These are phyloP conservation scores for Coniella vitis DNA, from an alignment of 2,329 filamentous ascomycete genomes.

Conservation along the genomic window DNA sequence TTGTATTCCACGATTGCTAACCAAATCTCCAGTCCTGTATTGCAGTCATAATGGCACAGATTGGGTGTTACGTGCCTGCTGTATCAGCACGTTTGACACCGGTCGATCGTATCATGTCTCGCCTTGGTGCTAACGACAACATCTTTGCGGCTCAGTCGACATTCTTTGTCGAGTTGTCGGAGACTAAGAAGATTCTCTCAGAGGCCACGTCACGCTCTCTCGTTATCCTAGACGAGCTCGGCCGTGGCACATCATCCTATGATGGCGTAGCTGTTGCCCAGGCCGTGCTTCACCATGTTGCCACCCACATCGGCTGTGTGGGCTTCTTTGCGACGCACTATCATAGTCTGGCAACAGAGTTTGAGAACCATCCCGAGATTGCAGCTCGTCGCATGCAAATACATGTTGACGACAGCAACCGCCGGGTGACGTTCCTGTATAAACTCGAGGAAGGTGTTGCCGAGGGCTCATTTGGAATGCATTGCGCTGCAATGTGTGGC, in stretches of 20 bases:
- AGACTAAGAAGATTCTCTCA: slow-evolving; percentile 95
- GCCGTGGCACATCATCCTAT: slow-evolving; percentile 89
- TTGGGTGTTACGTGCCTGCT: slow-evolving; percentile 88
- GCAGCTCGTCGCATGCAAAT: slow-evolving; percentile 87
- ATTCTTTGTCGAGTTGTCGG: slow-evolving; percentile 94
- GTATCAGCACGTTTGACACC: slow-evolving; percentile 77
- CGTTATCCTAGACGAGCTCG: slow-evolving; percentile 94
- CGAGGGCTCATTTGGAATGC: slow-evolving; percentile 97
- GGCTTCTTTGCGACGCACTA: slow-evolving; percentile 99
- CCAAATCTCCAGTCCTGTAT: slow-evolving; percentile 63
- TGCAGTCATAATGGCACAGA: slow-evolving; percentile 94
- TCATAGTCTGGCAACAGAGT: slow-evolving; percentile 87
- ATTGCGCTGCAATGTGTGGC: slow-evolving; percentile 97
- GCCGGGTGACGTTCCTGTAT: slow-evolving; percentile 94
- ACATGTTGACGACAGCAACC: slow-evolving; percentile 75
- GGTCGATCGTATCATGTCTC: slow-evolving; percentile 96
- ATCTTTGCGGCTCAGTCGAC: slow-evolving; percentile 97
- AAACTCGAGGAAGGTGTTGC: slow-evolving; percentile 89
- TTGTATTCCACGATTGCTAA: slow-evolving; percentile 20
- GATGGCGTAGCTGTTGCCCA: slow-evolving; percentile 96
- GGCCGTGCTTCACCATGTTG: slow-evolving; percentile 92
- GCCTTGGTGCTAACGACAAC: slow-evolving; percentile 94
- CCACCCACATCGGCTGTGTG: slow-evolving; percentile 84
- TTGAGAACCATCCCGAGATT: slow-evolving; percentile 83
- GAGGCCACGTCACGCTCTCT: slow-evolving; percentile 91